phyloP scores from a whole-genome alignment of 2,329 filamentous ascomycete species.

The Colletotrichum somersetense region DNA sequence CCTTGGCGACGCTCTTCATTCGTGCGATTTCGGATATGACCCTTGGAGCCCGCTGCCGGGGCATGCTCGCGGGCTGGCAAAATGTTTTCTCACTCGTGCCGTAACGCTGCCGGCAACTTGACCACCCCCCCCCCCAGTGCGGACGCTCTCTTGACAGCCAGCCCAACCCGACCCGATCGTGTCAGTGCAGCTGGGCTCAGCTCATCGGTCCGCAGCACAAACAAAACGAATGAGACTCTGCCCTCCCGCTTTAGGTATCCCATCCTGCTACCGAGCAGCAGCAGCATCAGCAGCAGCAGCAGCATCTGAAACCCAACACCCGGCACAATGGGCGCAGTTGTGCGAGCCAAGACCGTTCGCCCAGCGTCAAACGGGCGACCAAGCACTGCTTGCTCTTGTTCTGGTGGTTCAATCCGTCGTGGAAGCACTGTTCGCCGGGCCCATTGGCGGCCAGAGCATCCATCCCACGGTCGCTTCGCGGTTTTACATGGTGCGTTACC shows the following conservation, averaged over 20 bases:
- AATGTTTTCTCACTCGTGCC: constrained; percentile 21
- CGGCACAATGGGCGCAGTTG: constrained; percentile 26
- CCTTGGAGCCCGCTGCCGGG: constrained; percentile 19
- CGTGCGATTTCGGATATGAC: constrained; percentile 36
- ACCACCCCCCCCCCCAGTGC: constrained; percentile 4
- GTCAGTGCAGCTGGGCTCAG: constrained; percentile 28
- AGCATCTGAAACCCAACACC: constrained; percentile 38
- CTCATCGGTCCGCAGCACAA: constrained; percentile 33
- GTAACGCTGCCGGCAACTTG: constrained; percentile 30
- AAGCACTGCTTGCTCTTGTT: background rate
- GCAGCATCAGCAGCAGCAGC: constrained; percentile 1
- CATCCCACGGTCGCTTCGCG: constrained; percentile 12
- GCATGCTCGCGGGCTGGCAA: background rate
- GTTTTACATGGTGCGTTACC: background rate
- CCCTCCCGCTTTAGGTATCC: background rate
- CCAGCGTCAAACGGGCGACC: constrained; percentile 3
- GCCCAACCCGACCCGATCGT: constrained; percentile 34
- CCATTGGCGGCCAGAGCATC: constrained; percentile 1
- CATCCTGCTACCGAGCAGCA: constrained; percentile 9
- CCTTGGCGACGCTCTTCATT: constrained; percentile 32
- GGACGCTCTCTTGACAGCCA: constrained; percentile 11
- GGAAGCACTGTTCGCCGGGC: background rate
- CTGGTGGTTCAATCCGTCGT: background rate
- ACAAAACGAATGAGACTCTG: constrained; percentile 19
- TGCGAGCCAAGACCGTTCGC: constrained; percentile 19